These are phyloP conservation scores for Phaffomyces antillensis DNA, from an alignment of 805 yeast species.

Conservation along the genomic window DNA sequence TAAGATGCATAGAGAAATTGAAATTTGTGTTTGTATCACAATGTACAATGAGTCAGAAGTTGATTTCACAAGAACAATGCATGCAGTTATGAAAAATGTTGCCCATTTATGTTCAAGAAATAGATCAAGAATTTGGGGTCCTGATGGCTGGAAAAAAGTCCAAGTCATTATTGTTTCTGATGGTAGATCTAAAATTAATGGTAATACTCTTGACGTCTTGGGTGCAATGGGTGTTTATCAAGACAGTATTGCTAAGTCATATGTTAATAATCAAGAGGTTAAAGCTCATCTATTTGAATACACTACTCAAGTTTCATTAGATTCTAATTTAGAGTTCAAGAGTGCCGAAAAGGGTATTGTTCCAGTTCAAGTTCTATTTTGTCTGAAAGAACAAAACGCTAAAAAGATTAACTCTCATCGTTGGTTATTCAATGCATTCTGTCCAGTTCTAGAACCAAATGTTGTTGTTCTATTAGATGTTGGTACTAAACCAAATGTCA, in stretches of 20 bases:
- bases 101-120: constrained; percentile 79
- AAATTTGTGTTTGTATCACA: constrained; percentile 84
- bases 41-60: constrained; percentile 96
- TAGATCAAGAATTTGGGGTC: constrained; percentile 88
- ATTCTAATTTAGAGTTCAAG: constrained; percentile 80
- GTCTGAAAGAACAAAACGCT: constrained; percentile 85
- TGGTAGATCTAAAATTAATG: constrained; percentile 85
- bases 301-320: constrained; percentile 91
- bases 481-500: constrained; percentile 91
- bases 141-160: constrained; percentile 93
- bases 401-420: constrained; percentile 96
- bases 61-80: constrained; percentile 87
- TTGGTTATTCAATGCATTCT: constrained; percentile 94
- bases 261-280: constrained; percentile 85
- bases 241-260: constrained; percentile 94
- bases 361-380: constrained; percentile 90
- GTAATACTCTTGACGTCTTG: constrained; percentile 77
- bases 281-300: constrained; percentile 93
- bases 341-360: constrained; percentile 87
- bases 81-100: constrained; percentile 87
- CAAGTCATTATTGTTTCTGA: constrained; percentile 90
- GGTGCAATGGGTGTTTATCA: constrained; percentile 97
- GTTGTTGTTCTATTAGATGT: constrained; percentile 87
- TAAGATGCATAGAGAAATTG: constrained; percentile 85
- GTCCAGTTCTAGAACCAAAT: constrained; percentile 88